Percentiles rank a stretch among this genome's conserved stretches.
Conservation (phyloP, 1,284 basidiomycete species). For the Somion occarium region DNA sequence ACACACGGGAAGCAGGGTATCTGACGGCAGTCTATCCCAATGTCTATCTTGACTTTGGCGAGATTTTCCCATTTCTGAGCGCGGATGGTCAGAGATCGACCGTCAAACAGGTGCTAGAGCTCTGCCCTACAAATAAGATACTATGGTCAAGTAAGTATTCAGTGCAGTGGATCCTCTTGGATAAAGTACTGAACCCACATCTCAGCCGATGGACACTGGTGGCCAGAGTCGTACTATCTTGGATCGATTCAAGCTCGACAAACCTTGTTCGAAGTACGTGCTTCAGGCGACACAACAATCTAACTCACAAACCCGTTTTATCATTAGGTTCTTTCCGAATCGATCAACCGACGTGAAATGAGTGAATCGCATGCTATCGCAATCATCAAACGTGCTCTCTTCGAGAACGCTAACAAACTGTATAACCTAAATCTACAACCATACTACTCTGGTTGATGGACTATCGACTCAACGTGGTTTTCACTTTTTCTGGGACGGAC, state of each 20-base stretch:
- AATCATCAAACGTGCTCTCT: conserved; percentile 48
- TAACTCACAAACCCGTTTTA: neutral
- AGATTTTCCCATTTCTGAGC: conserved; percentile 69
- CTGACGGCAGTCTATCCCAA: conserved; percentile 65
- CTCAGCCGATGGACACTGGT: conserved; percentile 71
- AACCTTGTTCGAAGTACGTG: conserved; percentile 50
- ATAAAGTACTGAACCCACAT: neutral
- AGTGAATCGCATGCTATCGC: conserved; percentile 42
- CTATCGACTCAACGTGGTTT: too few species aligned
- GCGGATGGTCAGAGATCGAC: conserved; percentile 54
- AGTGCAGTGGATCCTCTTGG: neutral
- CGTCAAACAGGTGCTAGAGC: conserved; percentile 60
- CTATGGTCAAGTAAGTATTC: conserved; percentile 66
- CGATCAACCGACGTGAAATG: conserved; percentile 40
- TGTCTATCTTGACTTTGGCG: conserved; percentile 75
- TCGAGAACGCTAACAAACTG: conserved; percentile 53
- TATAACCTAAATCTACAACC: conserved; percentile 47
- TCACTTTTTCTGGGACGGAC: neutral
- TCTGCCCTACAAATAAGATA: conserved; percentile 70
- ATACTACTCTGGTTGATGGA: conserved; percentile 2
- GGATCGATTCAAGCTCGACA: conserved; percentile 58
- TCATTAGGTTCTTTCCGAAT: conserved; percentile 45
- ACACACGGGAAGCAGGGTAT: conserved; percentile 70
- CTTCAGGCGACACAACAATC: neutral
- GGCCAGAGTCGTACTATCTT: conserved; percentile 73